A percentile compares a stretch with the other conserved stretches of the same genome.
Evolutionary conservation across 2,329 filamentous ascomycete genomes (phyloP).

Genomic region (Phyllosticta citriasiana): DNA sequence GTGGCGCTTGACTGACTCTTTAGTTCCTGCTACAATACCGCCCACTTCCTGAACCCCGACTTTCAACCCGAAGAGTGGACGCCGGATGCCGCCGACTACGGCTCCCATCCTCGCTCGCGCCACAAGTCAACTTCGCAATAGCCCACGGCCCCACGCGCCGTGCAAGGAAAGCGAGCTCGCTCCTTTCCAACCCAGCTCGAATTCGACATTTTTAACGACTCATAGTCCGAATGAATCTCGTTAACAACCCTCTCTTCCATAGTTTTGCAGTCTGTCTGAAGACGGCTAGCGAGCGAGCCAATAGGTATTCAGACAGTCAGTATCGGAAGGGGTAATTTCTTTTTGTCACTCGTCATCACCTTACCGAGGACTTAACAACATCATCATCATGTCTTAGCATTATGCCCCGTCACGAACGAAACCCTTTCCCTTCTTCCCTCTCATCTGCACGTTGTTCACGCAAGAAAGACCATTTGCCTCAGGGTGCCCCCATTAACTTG

Average conservation of each 20-base stretch:
- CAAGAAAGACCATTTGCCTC: constrained; percentile 11
- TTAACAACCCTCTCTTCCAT: neutral
- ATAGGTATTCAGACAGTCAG: neutral
- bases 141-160: neutral
- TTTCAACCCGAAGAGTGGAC: constrained; percentile 45
- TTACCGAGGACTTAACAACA: neutral
- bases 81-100: constrained; percentile 37
- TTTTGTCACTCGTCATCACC: constrained; percentile 1
- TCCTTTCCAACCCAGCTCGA: neutral
- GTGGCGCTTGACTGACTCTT: constrained; percentile 13
- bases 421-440: neutral
- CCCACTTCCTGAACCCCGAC: constrained; percentile 42
- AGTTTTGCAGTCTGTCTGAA: neutral
- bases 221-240: neutral
- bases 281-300: neutral
- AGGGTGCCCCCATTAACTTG: constrained; percentile 7
- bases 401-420: constrained; percentile 9
- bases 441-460: neutral
- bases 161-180: neutral
- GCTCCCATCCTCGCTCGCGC: constrained; percentile 23
- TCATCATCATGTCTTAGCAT: constrained; percentile 5
- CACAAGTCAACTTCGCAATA: constrained; percentile 23
- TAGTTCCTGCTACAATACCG: constrained; percentile 42
- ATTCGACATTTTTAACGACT: neutral
- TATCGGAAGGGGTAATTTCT: neutral